phyloP scores from a whole-genome alignment of 371 early-diverging fungal genomes.

The Rhizopus delemar region DNA sequence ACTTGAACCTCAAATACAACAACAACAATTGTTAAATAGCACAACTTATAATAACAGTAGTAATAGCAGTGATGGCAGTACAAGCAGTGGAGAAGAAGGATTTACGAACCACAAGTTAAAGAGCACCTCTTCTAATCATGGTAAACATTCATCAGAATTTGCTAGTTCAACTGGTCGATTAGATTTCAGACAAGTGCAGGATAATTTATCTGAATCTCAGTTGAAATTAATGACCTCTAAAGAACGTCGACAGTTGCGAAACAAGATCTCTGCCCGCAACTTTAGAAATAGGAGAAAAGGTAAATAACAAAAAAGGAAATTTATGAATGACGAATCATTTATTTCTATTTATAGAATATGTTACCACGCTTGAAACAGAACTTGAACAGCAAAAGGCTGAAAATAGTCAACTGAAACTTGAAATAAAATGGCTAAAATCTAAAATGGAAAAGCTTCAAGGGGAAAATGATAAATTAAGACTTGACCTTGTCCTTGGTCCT shows the following conservation, averaged over 20 bases:
- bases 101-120: neutral
- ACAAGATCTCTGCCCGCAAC: slow-evolving; percentile 90
- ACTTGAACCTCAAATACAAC: slow-evolving; percentile 7
- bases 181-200: slow-evolving; percentile 24
- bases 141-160: slow-evolving; percentile 3
- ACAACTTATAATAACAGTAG: slow-evolving; percentile 8
- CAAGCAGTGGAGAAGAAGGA: slow-evolving; percentile 11
- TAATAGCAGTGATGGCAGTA: neutral
- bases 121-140: neutral
- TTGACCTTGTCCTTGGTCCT: slow-evolving; percentile 32
- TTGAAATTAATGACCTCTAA: slow-evolving; percentile 72
- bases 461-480: slow-evolving; percentile 37
- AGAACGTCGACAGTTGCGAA: slow-evolving; percentile 84
- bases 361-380: slow-evolving; percentile 68
- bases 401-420: slow-evolving; percentile 56
- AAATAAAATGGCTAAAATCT: slow-evolving; percentile 43
- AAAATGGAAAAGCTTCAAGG: slow-evolving; percentile 35
- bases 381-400: slow-evolving; percentile 52
- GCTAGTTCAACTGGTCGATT: slow-evolving; percentile 19
- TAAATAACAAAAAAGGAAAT: slow-evolving; percentile 32
- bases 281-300: slow-evolving; percentile 88
- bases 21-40: neutral
- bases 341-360: slow-evolving; percentile 62
- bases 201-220: slow-evolving; percentile 34
- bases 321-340: slow-evolving; percentile 12